Conservation (phyloP, 2,329 filamentous ascomycete species). For the Penicillium frequentans region DNA sequence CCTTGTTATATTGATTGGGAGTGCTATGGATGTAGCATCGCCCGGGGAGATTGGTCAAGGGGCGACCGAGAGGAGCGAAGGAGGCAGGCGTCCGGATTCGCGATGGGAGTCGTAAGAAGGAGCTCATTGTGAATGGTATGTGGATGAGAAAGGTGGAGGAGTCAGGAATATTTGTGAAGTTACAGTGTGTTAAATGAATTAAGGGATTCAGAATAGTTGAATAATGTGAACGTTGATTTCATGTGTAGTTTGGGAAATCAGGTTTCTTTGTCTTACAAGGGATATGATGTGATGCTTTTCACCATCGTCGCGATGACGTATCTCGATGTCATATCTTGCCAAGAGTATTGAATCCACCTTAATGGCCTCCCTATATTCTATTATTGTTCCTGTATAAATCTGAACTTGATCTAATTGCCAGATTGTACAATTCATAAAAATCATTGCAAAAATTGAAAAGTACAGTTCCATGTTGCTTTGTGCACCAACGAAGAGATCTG, state of each 20-base stretch:
- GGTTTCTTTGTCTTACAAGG: slow-evolving; percentile 2
- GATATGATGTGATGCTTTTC: not conserved
- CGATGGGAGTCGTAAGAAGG: not conserved
- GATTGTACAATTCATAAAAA: not conserved
- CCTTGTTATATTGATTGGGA: not conserved
- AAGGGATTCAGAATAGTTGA: not conserved
- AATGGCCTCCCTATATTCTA: not conserved
- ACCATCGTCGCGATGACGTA: slow-evolving; percentile 9
- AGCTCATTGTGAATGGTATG: slow-evolving; percentile 1
- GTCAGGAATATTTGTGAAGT: not conserved
- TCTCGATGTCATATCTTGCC: slow-evolving; percentile 10
- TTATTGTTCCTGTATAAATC: not conserved
- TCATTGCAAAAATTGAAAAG: not conserved
- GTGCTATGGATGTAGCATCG: slow-evolving; percentile 7
- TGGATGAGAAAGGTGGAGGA: not conserved
- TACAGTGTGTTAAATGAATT: not conserved
- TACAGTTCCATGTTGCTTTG: not conserved
- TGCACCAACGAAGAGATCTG: not conserved
- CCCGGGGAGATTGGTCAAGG: not conserved
- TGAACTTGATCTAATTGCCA: not conserved
- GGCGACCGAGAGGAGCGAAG: not conserved
- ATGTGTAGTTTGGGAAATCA: not conserved
- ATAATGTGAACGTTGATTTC: not conserved
- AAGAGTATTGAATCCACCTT: not conserved
- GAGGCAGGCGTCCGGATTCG: not conserved